A percentile compares a stretch with the other conserved stretches of the same genome.
phyloP scores from a whole-genome alignment of 2,329 filamentous ascomycete species.

The Ascochyta pisi region DNA sequence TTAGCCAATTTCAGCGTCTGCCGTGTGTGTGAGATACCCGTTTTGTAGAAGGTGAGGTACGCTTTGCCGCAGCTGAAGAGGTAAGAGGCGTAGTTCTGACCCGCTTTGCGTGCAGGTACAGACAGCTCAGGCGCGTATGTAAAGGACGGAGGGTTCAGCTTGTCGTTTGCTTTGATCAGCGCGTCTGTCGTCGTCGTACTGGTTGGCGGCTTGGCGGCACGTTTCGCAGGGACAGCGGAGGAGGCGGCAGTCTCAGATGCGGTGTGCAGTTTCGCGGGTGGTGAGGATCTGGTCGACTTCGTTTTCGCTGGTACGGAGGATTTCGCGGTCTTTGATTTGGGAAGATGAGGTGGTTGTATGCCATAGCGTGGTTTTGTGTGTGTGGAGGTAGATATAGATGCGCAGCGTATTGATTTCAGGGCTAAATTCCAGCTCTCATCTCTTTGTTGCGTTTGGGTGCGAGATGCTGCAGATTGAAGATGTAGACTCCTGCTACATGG shows the following conservation, averaged over 20 bases:
- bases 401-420: background rate
- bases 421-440: background rate
- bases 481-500: background rate
- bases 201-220: background rate
- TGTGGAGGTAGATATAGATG: conserved; percentile 6
- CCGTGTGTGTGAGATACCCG: conserved; percentile 77
- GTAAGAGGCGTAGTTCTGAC: conserved; percentile 59
- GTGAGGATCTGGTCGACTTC: background rate
- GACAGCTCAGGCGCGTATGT: conserved; percentile 75
- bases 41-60: conserved; percentile 87
- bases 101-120: conserved; percentile 63
- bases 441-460: background rate
- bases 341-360: background rate
- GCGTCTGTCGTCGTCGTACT: conserved; percentile 6
- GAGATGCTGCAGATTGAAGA: background rate
- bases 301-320: background rate
- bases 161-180: conserved; percentile 20
- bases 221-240: conserved; percentile 7
- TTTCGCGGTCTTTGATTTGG: background rate
- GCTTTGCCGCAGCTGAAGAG: conserved; percentile 71
- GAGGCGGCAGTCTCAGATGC: background rate
- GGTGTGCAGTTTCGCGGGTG: conserved; percentile 14
- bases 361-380: conserved; percentile 4
- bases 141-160: conserved; percentile 73
- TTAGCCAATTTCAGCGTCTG: conserved; percentile 64